phyloP scores from a whole-genome alignment of 352 stramenopile species.

The Phytopythium delawarense region DNA sequence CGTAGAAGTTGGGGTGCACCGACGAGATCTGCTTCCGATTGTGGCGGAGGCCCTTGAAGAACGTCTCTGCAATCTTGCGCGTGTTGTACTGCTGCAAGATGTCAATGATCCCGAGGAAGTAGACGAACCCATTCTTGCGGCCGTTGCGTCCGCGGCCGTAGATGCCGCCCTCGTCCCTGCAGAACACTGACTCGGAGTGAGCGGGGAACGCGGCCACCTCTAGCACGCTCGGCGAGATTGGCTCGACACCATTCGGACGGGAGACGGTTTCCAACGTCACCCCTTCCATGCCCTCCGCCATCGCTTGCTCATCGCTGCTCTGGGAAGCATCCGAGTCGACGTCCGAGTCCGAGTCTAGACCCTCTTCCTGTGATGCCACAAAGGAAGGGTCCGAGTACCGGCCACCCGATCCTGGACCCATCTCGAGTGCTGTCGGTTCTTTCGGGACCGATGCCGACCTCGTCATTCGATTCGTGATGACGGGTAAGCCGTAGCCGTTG shows the following conservation, averaged over 20 bases:
- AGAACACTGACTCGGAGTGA: slow-evolving; percentile 67
- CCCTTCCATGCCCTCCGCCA: neutral
- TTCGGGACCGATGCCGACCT: slow-evolving; percentile 25
- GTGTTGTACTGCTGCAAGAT: slow-evolving; percentile 94
- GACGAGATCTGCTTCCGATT: slow-evolving; percentile 87
- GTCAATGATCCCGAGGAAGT: slow-evolving; percentile 92
- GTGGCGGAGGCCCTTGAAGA: slow-evolving; percentile 84
- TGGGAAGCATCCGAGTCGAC: slow-evolving; percentile 34
- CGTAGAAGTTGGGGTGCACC: slow-evolving; percentile 85
- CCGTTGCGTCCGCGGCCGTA: slow-evolving; percentile 53
- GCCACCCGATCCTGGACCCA: neutral
- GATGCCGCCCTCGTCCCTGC: slow-evolving; percentile 70
- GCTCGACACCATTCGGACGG: slow-evolving; percentile 8
- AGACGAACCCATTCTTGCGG: slow-evolving; percentile 78
- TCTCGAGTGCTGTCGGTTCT: slow-evolving; percentile 8
- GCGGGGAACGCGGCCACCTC: slow-evolving; percentile 36
- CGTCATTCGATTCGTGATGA: slow-evolving; percentile 16
- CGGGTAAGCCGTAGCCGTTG: neutral
- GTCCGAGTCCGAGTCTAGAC: slow-evolving; percentile 30
- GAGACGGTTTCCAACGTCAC: neutral
- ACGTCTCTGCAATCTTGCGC: slow-evolving; percentile 88
- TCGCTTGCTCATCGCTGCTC: slow-evolving; percentile 27
- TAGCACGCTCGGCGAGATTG: slow-evolving; percentile 48
- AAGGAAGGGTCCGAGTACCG: neutral
- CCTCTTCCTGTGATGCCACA: neutral